phyloP scores from a whole-genome alignment of 352 stramenopile species.

The Phytophthora boehmeriae region DNA sequence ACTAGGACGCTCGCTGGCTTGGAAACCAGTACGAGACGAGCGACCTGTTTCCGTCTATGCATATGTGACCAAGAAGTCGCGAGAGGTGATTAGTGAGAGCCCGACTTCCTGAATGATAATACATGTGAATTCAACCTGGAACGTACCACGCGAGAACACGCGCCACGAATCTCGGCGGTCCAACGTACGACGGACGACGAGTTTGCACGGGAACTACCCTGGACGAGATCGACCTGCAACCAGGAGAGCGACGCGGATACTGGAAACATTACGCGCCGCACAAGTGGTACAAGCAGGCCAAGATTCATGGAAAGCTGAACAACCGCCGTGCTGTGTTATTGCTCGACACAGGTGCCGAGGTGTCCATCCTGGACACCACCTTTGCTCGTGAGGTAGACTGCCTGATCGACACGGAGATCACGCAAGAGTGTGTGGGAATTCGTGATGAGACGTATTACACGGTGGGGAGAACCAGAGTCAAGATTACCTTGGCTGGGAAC shows the following conservation, averaged over 20 bases:
- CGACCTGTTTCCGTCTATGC: constrained; percentile 20
- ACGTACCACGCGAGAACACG: constrained; percentile 5
- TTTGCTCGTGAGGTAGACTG: constrained; percentile 29
- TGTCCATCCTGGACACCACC: constrained; percentile 23
- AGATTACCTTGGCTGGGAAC: constrained; percentile 4
- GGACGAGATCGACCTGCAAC: constrained; percentile 6
- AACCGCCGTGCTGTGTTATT: constrained; percentile 20
- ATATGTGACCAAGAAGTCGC: constrained; percentile 7
- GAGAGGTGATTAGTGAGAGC: background rate
- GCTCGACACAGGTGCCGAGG: constrained; percentile 26
- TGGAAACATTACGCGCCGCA: constrained; percentile 19
- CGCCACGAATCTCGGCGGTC: too few species aligned
- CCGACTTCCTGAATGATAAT: background rate
- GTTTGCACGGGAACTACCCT: background rate
- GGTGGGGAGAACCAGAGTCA: background rate
- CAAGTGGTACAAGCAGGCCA: constrained; percentile 34
- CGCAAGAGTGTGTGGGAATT: constrained; percentile 17
- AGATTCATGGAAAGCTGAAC: constrained; percentile 17
- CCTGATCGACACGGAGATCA: constrained; percentile 16
- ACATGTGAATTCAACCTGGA: constrained; percentile 1
- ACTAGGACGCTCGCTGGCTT: constrained; percentile 23
- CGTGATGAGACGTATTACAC: constrained; percentile 5
- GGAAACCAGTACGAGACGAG: constrained; percentile 19
- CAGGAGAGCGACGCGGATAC: constrained; percentile 26
- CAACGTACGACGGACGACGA: background rate